Evolutionary conservation across 2,329 filamentous ascomycete genomes (phyloP).

Genomic region (Colletotrichum chlorophyti): DNA sequence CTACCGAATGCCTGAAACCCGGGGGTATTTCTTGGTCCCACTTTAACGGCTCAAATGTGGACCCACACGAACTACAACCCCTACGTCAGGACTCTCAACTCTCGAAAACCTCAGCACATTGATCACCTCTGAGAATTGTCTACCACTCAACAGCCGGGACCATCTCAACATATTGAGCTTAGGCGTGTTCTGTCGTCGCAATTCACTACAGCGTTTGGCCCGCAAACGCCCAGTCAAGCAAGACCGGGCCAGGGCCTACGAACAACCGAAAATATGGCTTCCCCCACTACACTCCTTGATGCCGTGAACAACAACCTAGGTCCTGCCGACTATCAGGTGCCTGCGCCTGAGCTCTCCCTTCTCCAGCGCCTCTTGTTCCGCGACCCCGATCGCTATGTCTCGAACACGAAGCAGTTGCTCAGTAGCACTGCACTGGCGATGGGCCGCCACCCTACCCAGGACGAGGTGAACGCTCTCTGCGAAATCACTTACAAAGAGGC

Average conservation of each 20-base stretch:
- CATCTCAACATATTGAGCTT: neutral
- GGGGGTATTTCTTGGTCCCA: neutral
- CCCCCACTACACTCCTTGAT: neutral
- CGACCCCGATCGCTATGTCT: neutral
- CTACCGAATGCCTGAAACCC: constrained; percentile 6
- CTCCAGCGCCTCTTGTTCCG: constrained; percentile 3
- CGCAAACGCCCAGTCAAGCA: neutral
- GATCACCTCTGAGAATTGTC: neutral
- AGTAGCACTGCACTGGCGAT: neutral
- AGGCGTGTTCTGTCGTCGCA: neutral
- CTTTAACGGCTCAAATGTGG: neutral
- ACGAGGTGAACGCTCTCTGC: constrained; percentile 42
- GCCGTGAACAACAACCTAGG: neutral
- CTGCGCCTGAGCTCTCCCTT: neutral
- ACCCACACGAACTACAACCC: constrained; percentile 19
- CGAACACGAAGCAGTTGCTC: neutral
- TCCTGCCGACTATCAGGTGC: constrained; percentile 1
- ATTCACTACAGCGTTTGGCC: neutral
- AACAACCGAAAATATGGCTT: neutral
- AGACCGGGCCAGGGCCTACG: constrained; percentile 1
- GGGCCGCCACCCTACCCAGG: constrained; percentile 40
- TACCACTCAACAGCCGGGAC: neutral
- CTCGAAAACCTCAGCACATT: neutral
- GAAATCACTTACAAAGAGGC: constrained; percentile 36
- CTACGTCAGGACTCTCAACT: constrained; percentile 17